Evolutionary conservation across 768 basidiomycete species (phyloP), one percentile per base, ranked within the genome.

Genomic region (Lyophyllum shimeji): DNA sequence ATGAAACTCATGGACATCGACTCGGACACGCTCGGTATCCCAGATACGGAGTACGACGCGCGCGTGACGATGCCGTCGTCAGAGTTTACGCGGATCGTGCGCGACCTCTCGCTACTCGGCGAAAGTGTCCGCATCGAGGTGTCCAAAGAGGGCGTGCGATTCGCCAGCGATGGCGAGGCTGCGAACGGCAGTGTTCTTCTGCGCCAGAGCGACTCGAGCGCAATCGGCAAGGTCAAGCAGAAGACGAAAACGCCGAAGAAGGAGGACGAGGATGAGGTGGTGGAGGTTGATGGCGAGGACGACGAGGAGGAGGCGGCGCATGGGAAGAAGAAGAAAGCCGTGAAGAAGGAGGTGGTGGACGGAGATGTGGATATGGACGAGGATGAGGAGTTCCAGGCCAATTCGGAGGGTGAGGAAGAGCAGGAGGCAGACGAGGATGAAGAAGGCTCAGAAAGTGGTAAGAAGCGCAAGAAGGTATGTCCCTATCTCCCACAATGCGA

Each of bases 1-100:
- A 93, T 99, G 89, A 98, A 98, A 71, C 85, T 98, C 51, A 98
- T 99, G 96, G 96, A 98, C 66, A 99, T 99, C 67, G 96, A 99
- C 71, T 79, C 92, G 21, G 97, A 99, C 73, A 87, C 85, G 44
- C 88, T 98, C 50, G 89, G 89, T 46, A 98, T 98, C 66, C 97
- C 97, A 15, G 95, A 98, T 60, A 99, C 97, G 2, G 90, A 95
- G 48, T 99, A 98, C 72, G 96, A 98, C 65, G 93, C 93, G 2
- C 87, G 89, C 53, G 86, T 98, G 46, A 86, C 87, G 18, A 86
- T 99, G 84, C 82, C 90, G 7, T 83, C 94, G 0, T 56, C 77
- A 33, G 97, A 99, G 70, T 98, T 99, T 67, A 74, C 86, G 24
- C 86, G 95, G 50, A 98, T 99, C 68, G 93, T 96, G 47, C 86